These are phyloP conservation scores for Coemansia erecta DNA, from an alignment of 192 early-diverging fungal genomes.

Conservation along the genomic window DNA sequence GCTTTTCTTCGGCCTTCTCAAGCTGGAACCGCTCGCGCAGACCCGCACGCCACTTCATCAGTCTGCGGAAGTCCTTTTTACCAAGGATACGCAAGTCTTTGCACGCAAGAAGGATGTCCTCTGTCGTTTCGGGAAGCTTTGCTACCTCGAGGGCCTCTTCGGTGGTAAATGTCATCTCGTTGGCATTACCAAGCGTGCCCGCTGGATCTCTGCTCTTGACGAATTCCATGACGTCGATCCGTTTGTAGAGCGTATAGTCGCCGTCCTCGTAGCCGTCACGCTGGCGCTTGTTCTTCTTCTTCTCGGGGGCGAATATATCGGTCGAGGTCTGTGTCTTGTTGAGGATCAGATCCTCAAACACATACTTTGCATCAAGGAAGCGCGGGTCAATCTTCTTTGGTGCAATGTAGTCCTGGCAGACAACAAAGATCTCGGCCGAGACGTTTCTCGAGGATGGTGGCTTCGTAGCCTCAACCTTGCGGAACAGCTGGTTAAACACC, in stretches of 20 bases:
- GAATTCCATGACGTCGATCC: constrained; percentile 74
- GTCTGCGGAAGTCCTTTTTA: constrained; percentile 86
- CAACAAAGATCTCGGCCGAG: constrained; percentile 99
- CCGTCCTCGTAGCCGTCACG: constrained; percentile 97
- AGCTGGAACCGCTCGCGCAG: constrained; percentile 62
- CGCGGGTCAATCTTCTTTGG: constrained; percentile 94
- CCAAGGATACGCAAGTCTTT: constrained; percentile 90
- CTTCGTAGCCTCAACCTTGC: constrained; percentile 97
- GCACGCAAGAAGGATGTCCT: constrained; percentile 77
- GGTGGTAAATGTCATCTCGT: constrained; percentile 70
- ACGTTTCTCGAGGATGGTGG: constrained; percentile 96
- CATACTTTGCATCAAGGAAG: constrained; percentile 88
- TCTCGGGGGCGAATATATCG: constrained; percentile 91
- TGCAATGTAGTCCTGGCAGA: constrained; percentile 89
- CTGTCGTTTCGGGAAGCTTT: constrained; percentile 68
- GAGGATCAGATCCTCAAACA: constrained; percentile 89
- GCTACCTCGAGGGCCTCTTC: constrained; percentile 61
- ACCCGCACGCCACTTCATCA: constrained; percentile 85
- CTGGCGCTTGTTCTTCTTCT: constrained; percentile 76
- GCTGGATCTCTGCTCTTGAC: constrained; percentile 77
- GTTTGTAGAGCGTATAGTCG: constrained; percentile 84
- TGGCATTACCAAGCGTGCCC: constrained; percentile 71
- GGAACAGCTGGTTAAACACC: constrained; percentile 97
- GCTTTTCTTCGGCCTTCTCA: constrained; percentile 45
- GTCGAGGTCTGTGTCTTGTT: constrained; percentile 52